Base-by-base conservation (phyloP, 164 flowering plant genomes). In the Nymphaea colorata region DNA sequence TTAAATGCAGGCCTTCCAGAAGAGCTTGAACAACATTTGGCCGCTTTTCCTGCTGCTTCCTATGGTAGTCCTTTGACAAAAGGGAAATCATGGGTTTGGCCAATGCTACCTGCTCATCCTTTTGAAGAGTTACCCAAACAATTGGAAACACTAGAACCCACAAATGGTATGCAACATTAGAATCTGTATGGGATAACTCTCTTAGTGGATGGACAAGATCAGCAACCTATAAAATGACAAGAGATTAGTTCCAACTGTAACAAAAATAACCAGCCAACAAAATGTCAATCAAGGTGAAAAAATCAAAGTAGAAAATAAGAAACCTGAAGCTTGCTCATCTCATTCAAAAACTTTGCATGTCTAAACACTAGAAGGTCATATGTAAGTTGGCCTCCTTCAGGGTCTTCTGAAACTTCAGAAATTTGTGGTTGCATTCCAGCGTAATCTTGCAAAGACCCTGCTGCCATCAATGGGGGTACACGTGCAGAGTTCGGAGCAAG, bases 1-100 rank as follows among this genome's bases (percentile, higher is more conserved):
- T 92, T 73, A 92, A 79, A 70, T 95, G 99, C 70, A 95, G 97
- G 47, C 99, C 99, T 82, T 95, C 99, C 64, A 92, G 74, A 71
- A 95, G 96, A 57, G 99, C 99, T 78, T 95, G 99, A 69, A 95
- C 98, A 70, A 95, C 99, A 82, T 95, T 95, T 78, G 99, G 99
- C 63, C 98, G 77, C 66, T 76, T 79, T 42, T 77, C 79, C 75
- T 87, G 93, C 85, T 95, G 99, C 82, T 80, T 92, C 81, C 86
- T 92, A 71, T 95, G 99, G 77, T 86, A 92, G 78, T 92, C 99
- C 71, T 89, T 87, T 42, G 99, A 95, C 51, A 95, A 78, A 64
- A 95, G 91, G 68, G 84, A 68, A 47, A 92, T 90, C 91, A 95
- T 88, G 41, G 99, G 99, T 79, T 92, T 95, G 64, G 98, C 99